These are phyloP conservation scores for Solanum etuberosum DNA, from an alignment of 257 asterid genomes.

Conservation along the genomic window DNA sequence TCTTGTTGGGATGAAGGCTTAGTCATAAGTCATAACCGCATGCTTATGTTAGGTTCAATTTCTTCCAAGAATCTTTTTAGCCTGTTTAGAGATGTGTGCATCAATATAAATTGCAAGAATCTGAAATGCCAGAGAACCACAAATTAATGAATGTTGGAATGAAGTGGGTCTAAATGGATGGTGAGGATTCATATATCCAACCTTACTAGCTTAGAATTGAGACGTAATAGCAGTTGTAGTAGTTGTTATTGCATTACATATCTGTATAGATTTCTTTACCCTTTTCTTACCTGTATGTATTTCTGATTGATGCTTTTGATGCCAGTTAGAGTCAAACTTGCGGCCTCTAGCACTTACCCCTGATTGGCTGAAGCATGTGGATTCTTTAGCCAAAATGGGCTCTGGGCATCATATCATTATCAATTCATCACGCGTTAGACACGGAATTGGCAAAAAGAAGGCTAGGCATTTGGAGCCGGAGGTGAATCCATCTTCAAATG, in stretches of 20 bases:
- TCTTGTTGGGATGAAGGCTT: background rate
- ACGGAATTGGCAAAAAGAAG: constrained; percentile 51
- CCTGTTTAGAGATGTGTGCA: background rate
- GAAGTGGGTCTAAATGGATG: background rate
- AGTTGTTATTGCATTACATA: background rate
- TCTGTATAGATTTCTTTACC: background rate
- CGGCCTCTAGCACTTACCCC: constrained; percentile 64
- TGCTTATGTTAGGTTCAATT: background rate
- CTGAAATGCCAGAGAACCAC: background rate
- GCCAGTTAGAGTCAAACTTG: constrained; percentile 86
- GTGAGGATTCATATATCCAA: background rate
- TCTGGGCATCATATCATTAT: constrained; percentile 58
- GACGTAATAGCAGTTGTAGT: background rate
- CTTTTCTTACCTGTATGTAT: background rate
- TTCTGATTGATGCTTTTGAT: constrained; percentile 13
- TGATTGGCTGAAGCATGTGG: constrained; percentile 83
- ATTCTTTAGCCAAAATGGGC: constrained; percentile 64
- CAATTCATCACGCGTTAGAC: constrained; percentile 46
- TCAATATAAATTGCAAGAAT: background rate
- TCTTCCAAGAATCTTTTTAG: background rate
- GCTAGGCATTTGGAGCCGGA: constrained; percentile 37
- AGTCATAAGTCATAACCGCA: background rate
- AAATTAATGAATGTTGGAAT: background rate
- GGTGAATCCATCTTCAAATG: constrained; percentile 37
- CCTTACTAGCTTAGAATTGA: background rate